Percentiles rank a stretch among this genome's conserved stretches.
Evolutionary conservation across 306 rosid genomes (phyloP).

Genomic region (Ziziphus jujuba): DNA sequence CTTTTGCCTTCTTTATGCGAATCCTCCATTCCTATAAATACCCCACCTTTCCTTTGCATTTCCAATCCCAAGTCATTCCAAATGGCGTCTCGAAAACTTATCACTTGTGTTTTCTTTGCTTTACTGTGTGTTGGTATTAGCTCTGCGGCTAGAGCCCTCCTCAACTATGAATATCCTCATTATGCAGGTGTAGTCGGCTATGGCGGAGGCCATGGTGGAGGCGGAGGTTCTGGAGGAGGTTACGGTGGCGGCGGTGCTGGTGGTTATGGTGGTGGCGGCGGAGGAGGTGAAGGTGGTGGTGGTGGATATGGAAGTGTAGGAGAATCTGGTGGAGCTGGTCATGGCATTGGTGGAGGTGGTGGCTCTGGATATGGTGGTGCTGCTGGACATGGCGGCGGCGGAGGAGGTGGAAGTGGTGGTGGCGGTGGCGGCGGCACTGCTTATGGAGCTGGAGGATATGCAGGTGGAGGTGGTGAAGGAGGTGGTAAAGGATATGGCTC

Average conservation of each 20-base stretch:
- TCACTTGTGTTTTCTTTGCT: slow-evolving; percentile 26
- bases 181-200: neutral
- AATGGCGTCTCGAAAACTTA: slow-evolving; percentile 35
- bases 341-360: slow-evolving; percentile 37
- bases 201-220: slow-evolving; percentile 19
- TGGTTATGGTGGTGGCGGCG: slow-evolving; percentile 31
- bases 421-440: slow-evolving; percentile 35
- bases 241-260: slow-evolving; percentile 39
- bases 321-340: slow-evolving; percentile 29
- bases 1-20: slow-evolving; percentile 20
- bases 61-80: slow-evolving; percentile 17
- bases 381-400: slow-evolving; percentile 24
- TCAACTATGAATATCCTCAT: neutral
- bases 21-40: slow-evolving; percentile 25
- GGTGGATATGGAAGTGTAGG: slow-evolving; percentile 32
- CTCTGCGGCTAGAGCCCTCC: slow-evolving; percentile 47
- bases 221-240: slow-evolving; percentile 39
- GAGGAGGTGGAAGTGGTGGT: slow-evolving; percentile 22
- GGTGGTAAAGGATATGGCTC: slow-evolving; percentile 27
- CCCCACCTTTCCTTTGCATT: slow-evolving; percentile 4
- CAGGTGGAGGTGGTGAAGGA: slow-evolving; percentile 29
- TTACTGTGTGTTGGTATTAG: slow-evolving; percentile 34
- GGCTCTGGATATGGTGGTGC: slow-evolving; percentile 34
- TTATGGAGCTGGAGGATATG: slow-evolving; percentile 45
- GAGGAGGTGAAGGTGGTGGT: slow-evolving; percentile 23